Percentiles rank a stretch among this genome's conserved stretches.
Evolutionary conservation across 805 yeast species (phyloP).

Genomic region (Debaryomyces maramus): DNA sequence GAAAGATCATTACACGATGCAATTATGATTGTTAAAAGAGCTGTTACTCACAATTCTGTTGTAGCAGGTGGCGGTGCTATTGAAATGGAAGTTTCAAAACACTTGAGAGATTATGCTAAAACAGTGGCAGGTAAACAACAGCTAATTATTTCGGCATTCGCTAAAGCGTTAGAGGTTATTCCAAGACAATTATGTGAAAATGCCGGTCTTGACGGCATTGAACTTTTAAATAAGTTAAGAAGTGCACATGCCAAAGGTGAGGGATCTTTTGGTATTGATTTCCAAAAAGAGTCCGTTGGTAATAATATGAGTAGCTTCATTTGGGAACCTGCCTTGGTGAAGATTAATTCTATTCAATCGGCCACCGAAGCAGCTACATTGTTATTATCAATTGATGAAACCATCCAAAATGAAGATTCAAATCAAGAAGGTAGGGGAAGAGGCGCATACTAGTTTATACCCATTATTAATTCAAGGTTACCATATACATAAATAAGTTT

Average conservation of each 20-base stretch:
- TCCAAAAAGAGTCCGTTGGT: conserved; percentile 76
- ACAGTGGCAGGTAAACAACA: conserved; percentile 96
- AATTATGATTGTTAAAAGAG: conserved; percentile 95
- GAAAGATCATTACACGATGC: conserved; percentile 98
- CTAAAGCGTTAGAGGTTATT: conserved; percentile 90
- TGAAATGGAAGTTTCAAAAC: conserved; percentile 93
- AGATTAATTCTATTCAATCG: conserved; percentile 87
- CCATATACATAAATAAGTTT: neutral
- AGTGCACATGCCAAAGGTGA: conserved; percentile 95
- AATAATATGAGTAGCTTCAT: conserved; percentile 84
- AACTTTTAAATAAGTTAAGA: conserved; percentile 83
- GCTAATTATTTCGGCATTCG: conserved; percentile 86
- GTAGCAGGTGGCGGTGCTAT: conserved; percentile 99
- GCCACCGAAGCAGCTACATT: conserved; percentile 97
- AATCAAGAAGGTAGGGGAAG: conserved; percentile 61
- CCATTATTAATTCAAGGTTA: too few relatives aligned
- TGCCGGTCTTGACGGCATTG: conserved; percentile 99
- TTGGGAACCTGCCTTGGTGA: conserved; percentile 98
- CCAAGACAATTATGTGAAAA: conserved; percentile 98
- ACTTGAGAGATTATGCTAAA: conserved; percentile 81
- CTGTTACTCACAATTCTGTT: conserved; percentile 78
- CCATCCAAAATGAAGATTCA: conserved; percentile 72
- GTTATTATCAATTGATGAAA: conserved; percentile 94
- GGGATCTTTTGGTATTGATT: conserved; percentile 89
- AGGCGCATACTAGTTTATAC: conserved; percentile 57